Percentiles rank a stretch among this genome's conserved stretches.
Conservation (phyloP, 2,329 filamentous ascomycete species). For the Colletotrichum australisinense region DNA sequence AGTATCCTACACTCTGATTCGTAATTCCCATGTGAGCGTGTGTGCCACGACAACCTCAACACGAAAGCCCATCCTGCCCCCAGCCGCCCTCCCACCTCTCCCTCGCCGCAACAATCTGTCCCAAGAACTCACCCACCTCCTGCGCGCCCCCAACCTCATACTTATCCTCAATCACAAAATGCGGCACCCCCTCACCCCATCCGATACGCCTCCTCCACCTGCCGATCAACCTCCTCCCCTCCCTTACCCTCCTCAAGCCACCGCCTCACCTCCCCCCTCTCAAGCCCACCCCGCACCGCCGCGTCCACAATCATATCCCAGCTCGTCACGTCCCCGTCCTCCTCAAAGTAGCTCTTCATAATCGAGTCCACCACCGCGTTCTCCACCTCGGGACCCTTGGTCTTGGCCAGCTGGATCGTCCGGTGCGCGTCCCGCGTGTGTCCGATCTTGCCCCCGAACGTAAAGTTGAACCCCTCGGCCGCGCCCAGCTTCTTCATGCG, state of each 20-base stretch:
- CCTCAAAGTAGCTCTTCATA: slow-evolving; percentile 75
- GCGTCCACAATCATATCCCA: slow-evolving; percentile 62
- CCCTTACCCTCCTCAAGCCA: slow-evolving; percentile 67
- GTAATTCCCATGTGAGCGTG: too few species aligned
- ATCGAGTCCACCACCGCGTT: slow-evolving; percentile 70
- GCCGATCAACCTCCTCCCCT: slow-evolving; percentile 66
- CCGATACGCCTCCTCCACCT: slow-evolving; percentile 63
- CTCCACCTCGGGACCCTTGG: slow-evolving; percentile 61
- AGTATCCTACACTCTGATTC: neutral
- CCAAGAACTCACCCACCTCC: slow-evolving; percentile 74
- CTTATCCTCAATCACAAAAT: slow-evolving; percentile 77
- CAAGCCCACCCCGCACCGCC: slow-evolving; percentile 65
- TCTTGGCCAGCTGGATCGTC: slow-evolving; percentile 76
- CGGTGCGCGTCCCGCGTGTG: slow-evolving; percentile 85
- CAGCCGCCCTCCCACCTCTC: slow-evolving; percentile 35
- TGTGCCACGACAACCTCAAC: neutral
- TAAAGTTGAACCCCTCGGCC: slow-evolving; percentile 78
- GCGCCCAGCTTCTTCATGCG: slow-evolving; percentile 69
- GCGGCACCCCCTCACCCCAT: slow-evolving; percentile 74
- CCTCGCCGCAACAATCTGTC: slow-evolving; percentile 69
- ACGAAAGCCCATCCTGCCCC: slow-evolving; percentile 23
- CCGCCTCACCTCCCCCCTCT: slow-evolving; percentile 60
- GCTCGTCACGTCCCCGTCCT: slow-evolving; percentile 72
- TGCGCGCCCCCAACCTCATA: slow-evolving; percentile 79
- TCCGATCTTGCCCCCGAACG: slow-evolving; percentile 76